Percentiles rank a stretch among this genome's conserved stretches.
Evolutionary conservation across 2,329 filamentous ascomycete genomes (phyloP).

Genomic region (Paecilomyces variotii): DNA sequence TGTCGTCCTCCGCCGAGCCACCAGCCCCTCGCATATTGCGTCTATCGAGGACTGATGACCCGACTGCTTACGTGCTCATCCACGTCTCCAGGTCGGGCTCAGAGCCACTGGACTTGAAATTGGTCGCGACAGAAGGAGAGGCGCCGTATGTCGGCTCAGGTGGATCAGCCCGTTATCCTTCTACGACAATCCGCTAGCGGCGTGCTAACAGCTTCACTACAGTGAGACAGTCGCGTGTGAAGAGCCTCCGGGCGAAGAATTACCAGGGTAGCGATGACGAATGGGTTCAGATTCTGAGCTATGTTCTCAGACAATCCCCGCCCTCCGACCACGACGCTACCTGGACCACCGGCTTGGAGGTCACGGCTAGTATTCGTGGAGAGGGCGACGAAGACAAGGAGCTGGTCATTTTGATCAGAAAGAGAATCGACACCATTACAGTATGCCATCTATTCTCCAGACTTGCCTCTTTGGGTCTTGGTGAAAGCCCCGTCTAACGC

Average conservation of each 20-base stretch:
- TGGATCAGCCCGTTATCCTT: constrained; percentile 16
- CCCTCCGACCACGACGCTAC: constrained; percentile 9
- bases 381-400: constrained; percentile 22
- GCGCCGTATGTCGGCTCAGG: constrained; percentile 43
- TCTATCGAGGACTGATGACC: constrained; percentile 40
- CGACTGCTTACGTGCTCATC: constrained; percentile 39
- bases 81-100: constrained; percentile 35
- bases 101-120: constrained; percentile 43
- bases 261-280: constrained; percentile 38
- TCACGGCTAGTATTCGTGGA: constrained; percentile 19
- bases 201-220: constrained; percentile 12
- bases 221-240: constrained; percentile 32
- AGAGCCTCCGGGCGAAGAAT: constrained; percentile 32
- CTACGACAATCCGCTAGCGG: neutral
- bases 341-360: constrained; percentile 21
- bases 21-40: constrained; percentile 36
- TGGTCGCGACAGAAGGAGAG: constrained; percentile 53
- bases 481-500: constrained; percentile 10
- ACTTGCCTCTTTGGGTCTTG: neutral
- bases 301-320: constrained; percentile 25
- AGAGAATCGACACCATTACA: constrained; percentile 42
- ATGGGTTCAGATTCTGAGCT: constrained; percentile 29
- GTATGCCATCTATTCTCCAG: constrained; percentile 20
- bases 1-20: constrained; percentile 7
- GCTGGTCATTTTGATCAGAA: constrained; percentile 34